Percentiles rank a stretch among this genome's conserved stretches.
Conservation (phyloP, 2,329 filamentous ascomycete genomes). For the Hymenoscyphus linearis region DNA sequence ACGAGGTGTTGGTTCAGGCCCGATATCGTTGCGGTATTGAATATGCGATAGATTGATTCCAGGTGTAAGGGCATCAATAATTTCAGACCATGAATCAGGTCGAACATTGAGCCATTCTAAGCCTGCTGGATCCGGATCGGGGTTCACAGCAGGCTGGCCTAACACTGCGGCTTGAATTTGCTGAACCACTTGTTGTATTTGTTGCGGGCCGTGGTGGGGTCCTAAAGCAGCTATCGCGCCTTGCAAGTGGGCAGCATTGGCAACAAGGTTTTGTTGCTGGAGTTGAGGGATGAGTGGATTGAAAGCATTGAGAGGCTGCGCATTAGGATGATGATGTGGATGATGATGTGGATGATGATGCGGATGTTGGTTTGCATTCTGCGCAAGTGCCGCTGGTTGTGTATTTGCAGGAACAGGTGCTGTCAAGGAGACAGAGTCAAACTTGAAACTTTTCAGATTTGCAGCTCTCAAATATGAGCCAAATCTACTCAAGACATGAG, state of each 20-base stretch:
- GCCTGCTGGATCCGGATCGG: slow-evolving; percentile 6
- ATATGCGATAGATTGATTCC: slow-evolving; percentile 40
- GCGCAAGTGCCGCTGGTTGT: slow-evolving; percentile 8
- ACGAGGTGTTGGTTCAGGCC: slow-evolving; percentile 22
- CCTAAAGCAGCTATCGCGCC: background rate
- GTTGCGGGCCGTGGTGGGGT: background rate
- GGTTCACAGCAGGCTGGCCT: background rate
- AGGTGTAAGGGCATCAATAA: slow-evolving; percentile 46
- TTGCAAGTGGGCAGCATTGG: slow-evolving; percentile 3
- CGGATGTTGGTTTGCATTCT: background rate
- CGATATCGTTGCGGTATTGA: slow-evolving; percentile 33
- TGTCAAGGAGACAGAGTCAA: slow-evolving; percentile 62
- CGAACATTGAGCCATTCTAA: slow-evolving; percentile 32
- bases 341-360: background rate
- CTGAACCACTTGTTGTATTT: background rate
- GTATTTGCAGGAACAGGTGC: slow-evolving; percentile 34
- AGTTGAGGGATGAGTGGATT: background rate
- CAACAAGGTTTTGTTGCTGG: background rate
- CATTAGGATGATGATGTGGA: background rate
- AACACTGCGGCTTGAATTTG: slow-evolving; percentile 4
- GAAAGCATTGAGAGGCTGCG: background rate
- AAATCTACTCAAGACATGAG: slow-evolving; percentile 49
- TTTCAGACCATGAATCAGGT: slow-evolving; percentile 43
- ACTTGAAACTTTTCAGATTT: slow-evolving; percentile 47
- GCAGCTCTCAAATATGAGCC: slow-evolving; percentile 42